These are phyloP conservation scores for Corymbia calophylla DNA, from an alignment of 441 rosid species.

Conservation along the genomic window DNA sequence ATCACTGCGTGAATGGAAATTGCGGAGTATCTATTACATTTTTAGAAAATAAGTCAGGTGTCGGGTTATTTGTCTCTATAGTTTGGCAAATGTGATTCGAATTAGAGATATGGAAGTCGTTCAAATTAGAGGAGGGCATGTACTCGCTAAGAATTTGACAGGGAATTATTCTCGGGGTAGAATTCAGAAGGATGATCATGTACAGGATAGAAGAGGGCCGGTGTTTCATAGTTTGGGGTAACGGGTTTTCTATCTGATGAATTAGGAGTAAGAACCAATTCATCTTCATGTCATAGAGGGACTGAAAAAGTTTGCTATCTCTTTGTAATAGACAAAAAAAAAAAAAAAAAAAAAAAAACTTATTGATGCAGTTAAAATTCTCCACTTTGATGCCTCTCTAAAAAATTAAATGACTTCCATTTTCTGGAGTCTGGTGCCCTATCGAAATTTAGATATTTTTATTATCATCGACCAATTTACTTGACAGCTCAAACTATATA, in stretches of 20 bases:
- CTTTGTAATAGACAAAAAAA: neutral
- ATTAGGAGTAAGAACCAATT: neutral
- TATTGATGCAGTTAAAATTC: neutral
- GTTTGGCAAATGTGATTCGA: neutral
- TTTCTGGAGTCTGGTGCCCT: neutral
- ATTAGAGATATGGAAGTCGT: neutral
- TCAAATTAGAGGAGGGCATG: neutral
- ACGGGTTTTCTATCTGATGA: neutral
- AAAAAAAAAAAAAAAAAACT: neutral
- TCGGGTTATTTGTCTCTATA: neutral
- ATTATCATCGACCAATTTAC: neutral
- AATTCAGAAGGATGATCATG: neutral
- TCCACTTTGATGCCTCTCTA: neutral
- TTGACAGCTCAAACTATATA: neutral
- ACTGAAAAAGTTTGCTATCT: neutral
- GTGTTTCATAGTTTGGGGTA: neutral
- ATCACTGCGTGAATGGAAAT: neutral
- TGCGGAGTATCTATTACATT: neutral
- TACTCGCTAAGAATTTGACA: neutral
- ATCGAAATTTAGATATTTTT: neutral
- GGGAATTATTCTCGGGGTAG: neutral
- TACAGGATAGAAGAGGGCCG: neutral
- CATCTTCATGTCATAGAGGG: neutral
- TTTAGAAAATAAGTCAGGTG: neutral
- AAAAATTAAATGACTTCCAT: neutral